Evolutionary conservation across 169 alveolate genomes (phyloP).

Genomic region (Amoebophrya sp.): DNA sequence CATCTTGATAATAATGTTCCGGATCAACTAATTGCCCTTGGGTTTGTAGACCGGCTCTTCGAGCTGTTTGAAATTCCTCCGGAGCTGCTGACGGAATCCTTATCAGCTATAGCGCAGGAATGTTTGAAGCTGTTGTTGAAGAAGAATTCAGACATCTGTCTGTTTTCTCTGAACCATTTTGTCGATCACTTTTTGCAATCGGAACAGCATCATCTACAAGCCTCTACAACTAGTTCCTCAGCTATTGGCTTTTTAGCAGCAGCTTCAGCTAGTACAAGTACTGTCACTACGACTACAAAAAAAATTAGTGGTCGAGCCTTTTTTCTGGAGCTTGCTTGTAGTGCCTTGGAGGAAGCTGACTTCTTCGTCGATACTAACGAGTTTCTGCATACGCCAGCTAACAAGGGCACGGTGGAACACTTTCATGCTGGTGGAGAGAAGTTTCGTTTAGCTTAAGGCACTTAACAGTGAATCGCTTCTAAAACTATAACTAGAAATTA

Average conservation of each 20-base stretch:
- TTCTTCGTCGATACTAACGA: background rate
- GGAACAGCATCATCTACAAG: too few relatives aligned
- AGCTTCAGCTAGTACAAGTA: too few relatives aligned
- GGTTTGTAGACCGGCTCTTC: constrained; percentile 4
- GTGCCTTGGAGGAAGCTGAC: background rate
- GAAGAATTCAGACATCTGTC: background rate
- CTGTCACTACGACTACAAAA: too few relatives aligned
- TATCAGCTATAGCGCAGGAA: background rate
- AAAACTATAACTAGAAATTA: too few relatives aligned
- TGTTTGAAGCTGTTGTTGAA: background rate
- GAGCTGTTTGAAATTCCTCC: background rate
- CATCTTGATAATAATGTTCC: background rate
- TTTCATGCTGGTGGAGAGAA: too few relatives aligned
- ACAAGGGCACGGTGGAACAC: too few relatives aligned
- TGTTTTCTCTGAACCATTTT: background rate
- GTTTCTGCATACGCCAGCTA: background rate
- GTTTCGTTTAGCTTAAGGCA: too few relatives aligned
- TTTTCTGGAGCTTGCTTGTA: background rate
- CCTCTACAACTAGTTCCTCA: too few relatives aligned
- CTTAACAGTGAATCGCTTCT: too few relatives aligned
- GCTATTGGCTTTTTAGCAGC: too few relatives aligned
- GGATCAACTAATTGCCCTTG: background rate
- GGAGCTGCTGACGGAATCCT: background rate
- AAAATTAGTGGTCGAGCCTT: too few relatives aligned
- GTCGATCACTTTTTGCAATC: too few relatives aligned